Percentiles rank a stretch among this genome's conserved stretches.
These are phyloP conservation scores for Liriodendron chinense DNA, from an alignment of 164 flowering plant species.

Conservation along the genomic window DNA sequence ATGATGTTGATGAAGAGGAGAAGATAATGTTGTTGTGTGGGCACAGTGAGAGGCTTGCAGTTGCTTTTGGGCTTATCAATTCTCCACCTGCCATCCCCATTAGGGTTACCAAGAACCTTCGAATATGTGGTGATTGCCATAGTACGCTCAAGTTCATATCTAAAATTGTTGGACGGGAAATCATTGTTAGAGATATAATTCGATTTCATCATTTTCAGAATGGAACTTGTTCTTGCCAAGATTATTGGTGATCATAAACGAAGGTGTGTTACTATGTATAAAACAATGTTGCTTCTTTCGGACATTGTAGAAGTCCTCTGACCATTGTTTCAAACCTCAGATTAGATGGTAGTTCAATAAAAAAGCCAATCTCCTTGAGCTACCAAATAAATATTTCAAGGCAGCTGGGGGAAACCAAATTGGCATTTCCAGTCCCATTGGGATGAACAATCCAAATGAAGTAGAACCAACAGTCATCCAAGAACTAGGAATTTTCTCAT, in stretches of 20 bases:
- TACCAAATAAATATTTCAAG: background rate
- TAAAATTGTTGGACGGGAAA: background rate
- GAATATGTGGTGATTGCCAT: background rate
- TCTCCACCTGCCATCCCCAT: background rate
- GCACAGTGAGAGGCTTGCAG: conserved; percentile 5
- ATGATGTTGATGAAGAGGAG: conserved; percentile 24
- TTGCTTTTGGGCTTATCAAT: background rate
- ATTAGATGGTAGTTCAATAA: background rate
- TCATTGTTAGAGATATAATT: conserved; percentile 4
- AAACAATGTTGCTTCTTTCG: no score
- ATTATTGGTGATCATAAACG: conserved; percentile 9
- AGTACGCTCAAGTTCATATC: conserved; percentile 3
- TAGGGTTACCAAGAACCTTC: conserved; percentile 5
- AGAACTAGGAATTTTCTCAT: no score
- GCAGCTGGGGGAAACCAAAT: background rate
- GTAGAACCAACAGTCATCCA: no score
- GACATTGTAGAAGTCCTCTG: background rate
- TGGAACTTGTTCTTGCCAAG: conserved; percentile 1
- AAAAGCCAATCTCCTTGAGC: background rate
- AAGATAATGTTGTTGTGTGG: background rate
- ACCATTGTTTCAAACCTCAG: background rate
- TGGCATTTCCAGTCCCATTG: background rate
- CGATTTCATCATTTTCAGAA: conserved; percentile 7
- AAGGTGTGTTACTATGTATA: no score
- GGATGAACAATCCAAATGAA: no score